Evolutionary conservation across 2,329 filamentous ascomycete species (phyloP), one percentile per base, ranked within the genome.

Genomic region (Verticillium zaregamsianum): DNA sequence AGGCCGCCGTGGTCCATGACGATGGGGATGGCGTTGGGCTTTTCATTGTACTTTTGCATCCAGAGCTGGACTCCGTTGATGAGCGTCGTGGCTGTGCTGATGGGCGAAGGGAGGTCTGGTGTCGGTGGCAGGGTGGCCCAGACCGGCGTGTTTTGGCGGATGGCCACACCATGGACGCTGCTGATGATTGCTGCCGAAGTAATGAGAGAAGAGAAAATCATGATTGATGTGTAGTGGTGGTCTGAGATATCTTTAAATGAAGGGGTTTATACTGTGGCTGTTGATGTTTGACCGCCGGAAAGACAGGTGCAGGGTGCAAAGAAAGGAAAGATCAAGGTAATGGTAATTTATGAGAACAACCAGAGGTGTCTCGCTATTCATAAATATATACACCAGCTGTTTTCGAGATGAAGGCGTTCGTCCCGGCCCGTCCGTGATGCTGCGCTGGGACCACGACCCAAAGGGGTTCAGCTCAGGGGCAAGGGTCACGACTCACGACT

Each of bases 1-100:
- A 79, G 72, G 28, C 77, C 77, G 35, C 76, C 76, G 64, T 77
- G 73, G 54, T 76, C 68, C 61, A 79, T 67, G 61, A 79, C 72
- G 3, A 79, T 69, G 6, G 77, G 75, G 0, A 69, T 65, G 15
- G 69, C 68, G 39, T 70, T 70, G 3, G 70, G 68, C 8, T 67
- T 56, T 33, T 74, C 69, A 60, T 77, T 78, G 70, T 78, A 79
- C 66, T 76, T 72, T 63, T 77, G 76, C 67, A 70, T 73, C 77
- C 77, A 79, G 23, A 79, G 72, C 8, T 76, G 66, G 11, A 73
- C 76, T 49, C 74, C 72, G 62, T 78, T 76, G 65, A 77, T 69
- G 7, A 66, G 57, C 12, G 67, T 70, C 5, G 67, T 69, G 3
- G 63, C 62, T 4, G 66, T 69, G 60, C 62, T 69, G 64, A 76